Conservation (phyloP, 2,329 filamentous ascomycete species). For the Balansia obtecta region DNA sequence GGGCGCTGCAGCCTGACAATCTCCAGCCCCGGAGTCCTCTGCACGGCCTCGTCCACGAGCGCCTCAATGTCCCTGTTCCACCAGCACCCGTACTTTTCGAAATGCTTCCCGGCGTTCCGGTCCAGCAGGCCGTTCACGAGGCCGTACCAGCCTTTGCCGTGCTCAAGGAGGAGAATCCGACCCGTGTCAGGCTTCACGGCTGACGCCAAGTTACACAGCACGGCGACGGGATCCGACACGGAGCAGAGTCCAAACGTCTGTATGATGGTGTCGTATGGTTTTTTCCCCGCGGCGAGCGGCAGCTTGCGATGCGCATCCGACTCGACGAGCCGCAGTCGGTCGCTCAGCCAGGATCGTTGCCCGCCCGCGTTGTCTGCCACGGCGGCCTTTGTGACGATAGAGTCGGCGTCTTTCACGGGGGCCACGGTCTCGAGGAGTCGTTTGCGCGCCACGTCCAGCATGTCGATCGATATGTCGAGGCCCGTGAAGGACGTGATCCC, state of each 20-base stretch:
- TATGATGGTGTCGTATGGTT: slow-evolving; percentile 48
- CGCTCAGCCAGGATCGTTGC: slow-evolving; percentile 26
- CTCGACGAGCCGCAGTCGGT: slow-evolving; percentile 33
- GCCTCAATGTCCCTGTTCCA: slow-evolving; percentile 52
- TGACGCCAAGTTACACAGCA: slow-evolving; percentile 41
- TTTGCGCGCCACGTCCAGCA: slow-evolving; percentile 44
- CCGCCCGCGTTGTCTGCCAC: slow-evolving; percentile 22
- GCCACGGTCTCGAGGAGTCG: slow-evolving; percentile 36
- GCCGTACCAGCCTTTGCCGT: slow-evolving; percentile 43
- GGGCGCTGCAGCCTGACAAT: slow-evolving; percentile 42
- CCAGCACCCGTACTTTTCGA: slow-evolving; percentile 51
- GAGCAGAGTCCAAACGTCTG: slow-evolving; percentile 56
- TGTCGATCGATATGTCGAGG: slow-evolving; percentile 47
- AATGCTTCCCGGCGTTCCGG: slow-evolving; percentile 40
- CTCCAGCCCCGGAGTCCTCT: slow-evolving; percentile 39
- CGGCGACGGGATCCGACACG: slow-evolving; percentile 40
- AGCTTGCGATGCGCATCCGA: slow-evolving; percentile 34
- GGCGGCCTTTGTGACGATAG: slow-evolving; percentile 20
- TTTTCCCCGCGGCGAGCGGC: slow-evolving; percentile 21
- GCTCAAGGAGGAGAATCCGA: slow-evolving; percentile 49
- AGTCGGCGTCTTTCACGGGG: slow-evolving; percentile 19
- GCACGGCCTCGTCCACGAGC: slow-evolving; percentile 37
- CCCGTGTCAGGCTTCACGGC: slow-evolving; percentile 41
- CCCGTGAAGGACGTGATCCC: slow-evolving; percentile 46
- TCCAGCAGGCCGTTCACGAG: slow-evolving; percentile 46